A percentile compares a stretch with the other conserved stretches of the same genome.
phyloP scores from a whole-genome alignment of 345 rosid genomes.

The Erysimum cheiranthoides region DNA sequence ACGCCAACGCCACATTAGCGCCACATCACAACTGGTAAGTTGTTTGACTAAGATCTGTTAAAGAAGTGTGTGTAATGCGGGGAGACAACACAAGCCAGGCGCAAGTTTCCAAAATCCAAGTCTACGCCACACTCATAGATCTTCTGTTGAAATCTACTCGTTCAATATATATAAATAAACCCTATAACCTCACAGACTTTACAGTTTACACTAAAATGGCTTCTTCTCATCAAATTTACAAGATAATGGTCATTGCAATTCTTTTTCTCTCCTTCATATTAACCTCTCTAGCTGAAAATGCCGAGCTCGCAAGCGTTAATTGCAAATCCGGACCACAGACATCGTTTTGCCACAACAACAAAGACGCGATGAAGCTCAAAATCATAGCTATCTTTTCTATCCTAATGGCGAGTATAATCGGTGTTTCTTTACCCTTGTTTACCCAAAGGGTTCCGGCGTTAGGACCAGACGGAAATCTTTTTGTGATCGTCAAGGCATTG shows the following conservation, averaged over 20 bases:
- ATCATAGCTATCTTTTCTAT: constrained; percentile 47
- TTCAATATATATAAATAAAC: constrained; percentile 31
- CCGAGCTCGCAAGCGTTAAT: constrained; percentile 5
- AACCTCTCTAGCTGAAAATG: too few relatives aligned
- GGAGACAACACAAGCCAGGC: too few relatives aligned
- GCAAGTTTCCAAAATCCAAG: too few relatives aligned
- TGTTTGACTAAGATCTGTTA: too few relatives aligned
- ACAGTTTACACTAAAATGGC: neutral
- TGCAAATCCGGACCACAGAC: constrained; percentile 2
- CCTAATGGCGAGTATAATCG: constrained; percentile 43
- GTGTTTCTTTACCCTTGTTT: constrained; percentile 49
- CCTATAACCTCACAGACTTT: neutral
- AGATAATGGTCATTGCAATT: constrained; percentile 13
- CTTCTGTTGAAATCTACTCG: neutral
- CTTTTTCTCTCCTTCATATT: constrained; percentile 29
- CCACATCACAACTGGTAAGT: too few relatives aligned
- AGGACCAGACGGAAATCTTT: constrained; percentile 39
- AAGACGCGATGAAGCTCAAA: constrained; percentile 44
- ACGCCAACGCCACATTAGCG: too few relatives aligned
- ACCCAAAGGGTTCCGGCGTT: constrained; percentile 31
- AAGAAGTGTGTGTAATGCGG: too few relatives aligned
- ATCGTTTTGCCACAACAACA: constrained; percentile 39
- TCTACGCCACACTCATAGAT: too few relatives aligned
- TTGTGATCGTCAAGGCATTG: constrained; percentile 42
- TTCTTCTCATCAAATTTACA: constrained; percentile 19